Conservation (phyloP, 768 basidiomycete genomes). For the Hypsizygus marmoreus region DNA sequence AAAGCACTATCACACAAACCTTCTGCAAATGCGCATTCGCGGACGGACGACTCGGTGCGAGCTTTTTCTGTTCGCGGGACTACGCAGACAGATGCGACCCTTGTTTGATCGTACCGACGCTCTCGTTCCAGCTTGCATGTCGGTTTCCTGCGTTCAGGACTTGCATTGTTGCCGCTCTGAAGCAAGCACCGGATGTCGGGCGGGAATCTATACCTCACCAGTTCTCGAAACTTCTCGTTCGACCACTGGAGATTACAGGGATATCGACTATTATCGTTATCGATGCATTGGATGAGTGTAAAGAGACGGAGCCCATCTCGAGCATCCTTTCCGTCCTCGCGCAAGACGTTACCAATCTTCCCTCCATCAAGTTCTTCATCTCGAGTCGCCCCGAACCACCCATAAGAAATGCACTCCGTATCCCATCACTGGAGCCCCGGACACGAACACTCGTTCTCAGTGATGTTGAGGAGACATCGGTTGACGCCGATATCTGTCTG, state of each 20-base stretch:
- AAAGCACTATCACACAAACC: slow-evolving; percentile 21
- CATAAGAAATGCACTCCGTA: background rate
- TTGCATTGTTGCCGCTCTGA: background rate
- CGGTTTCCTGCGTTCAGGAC: background rate
- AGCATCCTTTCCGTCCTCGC: background rate
- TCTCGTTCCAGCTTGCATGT: slow-evolving; percentile 3
- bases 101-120: background rate
- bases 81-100: background rate
- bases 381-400: background rate
- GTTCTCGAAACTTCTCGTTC: background rate
- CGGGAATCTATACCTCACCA: background rate
- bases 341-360: background rate
- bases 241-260: background rate
- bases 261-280: slow-evolving; percentile 1
- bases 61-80: slow-evolving; percentile 6
- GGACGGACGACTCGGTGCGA: slow-evolving; percentile 7
- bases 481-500: background rate
- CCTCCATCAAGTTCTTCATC: slow-evolving; percentile 3
- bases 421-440: background rate
- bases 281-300: slow-evolving; percentile 8
- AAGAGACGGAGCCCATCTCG: background rate
- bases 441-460: background rate
- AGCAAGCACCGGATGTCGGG: background rate
- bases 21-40: slow-evolving; percentile 14
- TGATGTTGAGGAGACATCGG: background rate